Evolutionary conservation across 345 rosid genomes (phyloP), one percentile per base, ranked within the genome.

Genomic region (Theobroma cacao): DNA sequence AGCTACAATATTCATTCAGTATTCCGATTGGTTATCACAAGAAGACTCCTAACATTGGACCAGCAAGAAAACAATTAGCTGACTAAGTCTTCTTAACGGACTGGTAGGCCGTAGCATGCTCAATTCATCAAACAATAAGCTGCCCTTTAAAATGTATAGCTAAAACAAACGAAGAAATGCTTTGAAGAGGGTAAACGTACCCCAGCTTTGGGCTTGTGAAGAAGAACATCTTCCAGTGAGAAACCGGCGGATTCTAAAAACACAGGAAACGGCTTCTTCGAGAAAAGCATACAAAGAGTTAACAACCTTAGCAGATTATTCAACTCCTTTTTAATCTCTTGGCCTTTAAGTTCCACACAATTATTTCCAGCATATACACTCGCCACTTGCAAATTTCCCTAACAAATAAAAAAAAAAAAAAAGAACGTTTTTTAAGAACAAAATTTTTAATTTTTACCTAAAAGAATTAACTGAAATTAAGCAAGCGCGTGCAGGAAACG

Each of bases 201-300:
- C 91, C 90, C 99, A 17, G 99, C 99, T 81, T 96, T 96, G 33
- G 99, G 99, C 82, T 92, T 90, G 82, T 96, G 97, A 81, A 96
- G 88, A 79, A 92, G 95, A 43, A 94, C 97, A 83, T 96, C 91
- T 30, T 96, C 93, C 43, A 84, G 77, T 75, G 92, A 82, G 84
- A 82, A 92, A 33, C 95, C 97, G 0, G 97, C 89, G 55, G 90
- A 81, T 74, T 92, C 99, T 72, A 96, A 82, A 86, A 96, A 96
- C 81, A 94, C 89, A 0, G 91, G 88, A 87, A 96, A 96, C 3
- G 97, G 93, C 88, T 91, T 94, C 86, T 94, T 96, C 2, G 99
- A 94, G 88, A 96, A 96, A 75, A 90, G 86, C 91, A 92, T 92
- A 84, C 98, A 92, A 72, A 89, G 90, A 11, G 91, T 91, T 89